Conservation (phyloP, 2,329 filamentous ascomycete species). For the Arachnomyces sp. region DNA sequence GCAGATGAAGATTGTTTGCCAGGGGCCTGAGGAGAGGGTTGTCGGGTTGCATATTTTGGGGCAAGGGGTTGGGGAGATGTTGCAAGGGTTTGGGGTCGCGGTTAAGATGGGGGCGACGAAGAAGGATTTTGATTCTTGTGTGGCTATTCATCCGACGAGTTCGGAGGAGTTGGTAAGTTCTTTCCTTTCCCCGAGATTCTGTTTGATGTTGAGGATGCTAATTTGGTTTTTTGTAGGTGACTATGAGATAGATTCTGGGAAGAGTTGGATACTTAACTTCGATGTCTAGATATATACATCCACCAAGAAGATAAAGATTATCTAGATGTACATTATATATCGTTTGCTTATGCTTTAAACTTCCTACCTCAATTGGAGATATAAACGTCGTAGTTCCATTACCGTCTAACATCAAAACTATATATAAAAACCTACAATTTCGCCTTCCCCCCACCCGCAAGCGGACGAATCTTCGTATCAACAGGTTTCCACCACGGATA, state of each 20-base stretch:
- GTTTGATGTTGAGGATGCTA: conserved; percentile 21
- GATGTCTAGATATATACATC: background rate
- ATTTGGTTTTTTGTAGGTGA: conserved; percentile 19
- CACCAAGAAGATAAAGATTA: no score
- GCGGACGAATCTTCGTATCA: conserved; percentile 27
- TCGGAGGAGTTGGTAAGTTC: conserved; percentile 61
- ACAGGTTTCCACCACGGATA: conserved; percentile 64
- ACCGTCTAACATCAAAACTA: conserved; percentile 5
- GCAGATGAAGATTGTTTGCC: conserved; percentile 45
- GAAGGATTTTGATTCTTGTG: conserved; percentile 66
- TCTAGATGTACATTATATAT: no score
- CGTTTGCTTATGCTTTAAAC: no score
- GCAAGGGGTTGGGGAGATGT: conserved; percentile 53
- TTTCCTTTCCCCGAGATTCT: conserved; percentile 3
- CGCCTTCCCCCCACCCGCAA: background rate
- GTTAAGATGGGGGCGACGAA: conserved; percentile 76
- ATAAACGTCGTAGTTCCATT: background rate
- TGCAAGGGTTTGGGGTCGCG: conserved; percentile 68
- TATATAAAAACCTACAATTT: conserved; percentile 2
- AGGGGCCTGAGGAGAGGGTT: conserved; percentile 43
- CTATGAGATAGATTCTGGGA: conserved; percentile 15
- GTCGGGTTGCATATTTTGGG: conserved; percentile 46
- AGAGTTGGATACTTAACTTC: background rate
- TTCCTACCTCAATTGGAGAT: background rate
- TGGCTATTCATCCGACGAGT: conserved; percentile 70